Evolutionary conservation across 176 grass and related monocot species (phyloP).

Genomic region (Aegilops umbellulata): DNA sequence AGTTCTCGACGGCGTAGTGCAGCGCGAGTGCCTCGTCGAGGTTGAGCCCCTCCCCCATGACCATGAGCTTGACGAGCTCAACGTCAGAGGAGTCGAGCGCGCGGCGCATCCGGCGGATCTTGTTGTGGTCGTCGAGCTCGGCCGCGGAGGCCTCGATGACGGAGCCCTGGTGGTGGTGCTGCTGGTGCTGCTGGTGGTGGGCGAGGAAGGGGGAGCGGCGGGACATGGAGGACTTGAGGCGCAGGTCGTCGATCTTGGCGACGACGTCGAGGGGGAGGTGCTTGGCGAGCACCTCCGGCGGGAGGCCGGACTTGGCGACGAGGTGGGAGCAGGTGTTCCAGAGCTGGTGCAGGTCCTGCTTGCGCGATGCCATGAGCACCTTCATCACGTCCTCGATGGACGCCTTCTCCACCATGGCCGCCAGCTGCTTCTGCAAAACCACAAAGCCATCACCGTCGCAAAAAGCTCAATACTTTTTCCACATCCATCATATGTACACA

Average conservation of each 20-base stretch:
- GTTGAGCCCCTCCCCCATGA: conserved; percentile 98
- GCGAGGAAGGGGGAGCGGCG: conserved; percentile 69
- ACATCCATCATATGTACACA: neutral
- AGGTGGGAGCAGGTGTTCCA: conserved; percentile 96
- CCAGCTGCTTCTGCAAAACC: conserved; percentile 82
- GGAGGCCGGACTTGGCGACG: conserved; percentile 91
- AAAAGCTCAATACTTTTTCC: conserved; percentile 3
- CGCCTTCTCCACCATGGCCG: conserved; percentile 93
- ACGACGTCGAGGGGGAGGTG: conserved; percentile 90
- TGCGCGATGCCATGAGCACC: conserved; percentile 84
- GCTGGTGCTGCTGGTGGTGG: conserved; percentile 58
- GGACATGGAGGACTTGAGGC: conserved; percentile 79
- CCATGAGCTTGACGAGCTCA: conserved; percentile 98
- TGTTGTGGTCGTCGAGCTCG: conserved; percentile 81
- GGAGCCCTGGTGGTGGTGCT: conserved; percentile 46
- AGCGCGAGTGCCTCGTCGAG: conserved; percentile 94
- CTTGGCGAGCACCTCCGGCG: conserved; percentile 90
- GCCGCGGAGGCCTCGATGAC: conserved; percentile 26
- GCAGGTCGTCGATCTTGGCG: conserved; percentile 93
- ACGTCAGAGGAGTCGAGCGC: conserved; percentile 97
- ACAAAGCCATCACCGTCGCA: neutral
- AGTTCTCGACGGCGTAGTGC: conserved; percentile 97
- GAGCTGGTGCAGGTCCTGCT: conserved; percentile 95
- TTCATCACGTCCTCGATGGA: conserved; percentile 99
- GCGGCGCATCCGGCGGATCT: conserved; percentile 98